These are phyloP conservation scores for Sporobolus alterniflorus DNA, from an alignment of 202 grass and related monocot genomes.

Conservation along the genomic window DNA sequence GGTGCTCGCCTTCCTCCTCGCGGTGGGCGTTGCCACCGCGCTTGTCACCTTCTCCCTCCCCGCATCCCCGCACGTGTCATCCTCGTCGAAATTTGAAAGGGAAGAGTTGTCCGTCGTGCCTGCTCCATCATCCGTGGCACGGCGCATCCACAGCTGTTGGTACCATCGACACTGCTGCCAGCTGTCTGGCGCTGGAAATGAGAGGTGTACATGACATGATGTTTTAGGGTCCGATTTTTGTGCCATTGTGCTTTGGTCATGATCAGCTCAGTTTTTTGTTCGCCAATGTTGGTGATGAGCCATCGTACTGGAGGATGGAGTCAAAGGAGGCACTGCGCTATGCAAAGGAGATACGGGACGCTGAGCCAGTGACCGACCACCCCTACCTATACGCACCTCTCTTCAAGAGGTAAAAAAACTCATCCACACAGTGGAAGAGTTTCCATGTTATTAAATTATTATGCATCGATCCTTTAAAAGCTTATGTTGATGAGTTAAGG, in stretches of 20 bases:
- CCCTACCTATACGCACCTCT: constrained; percentile 64
- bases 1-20: constrained; percentile 30
- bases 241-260: not conserved
- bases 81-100: not conserved
- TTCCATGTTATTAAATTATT: too few species aligned
- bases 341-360: constrained; percentile 70
- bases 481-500: too few species aligned
- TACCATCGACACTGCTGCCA: not conserved
- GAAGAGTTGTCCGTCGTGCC: not conserved
- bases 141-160: not conserved
- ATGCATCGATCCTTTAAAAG: too few species aligned
- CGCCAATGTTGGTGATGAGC: constrained; percentile 17
- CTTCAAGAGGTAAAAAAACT: constrained; percentile 75
- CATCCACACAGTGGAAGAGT: too few species aligned
- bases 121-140: not conserved
- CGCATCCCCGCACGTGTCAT: not conserved
- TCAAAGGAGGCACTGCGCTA: constrained; percentile 72
- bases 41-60: constrained; percentile 48
- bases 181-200: constrained; percentile 15
- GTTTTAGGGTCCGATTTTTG: not conserved
- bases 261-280: not conserved
- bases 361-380: constrained; percentile 57
- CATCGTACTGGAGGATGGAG: constrained; percentile 84
- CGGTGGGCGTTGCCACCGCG: constrained; percentile 48
- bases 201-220: constrained; percentile 28